Evolutionary conservation across 495 filamentous ascomycete genomes (phyloP).

Genomic region (Gamarada debralockiae): DNA sequence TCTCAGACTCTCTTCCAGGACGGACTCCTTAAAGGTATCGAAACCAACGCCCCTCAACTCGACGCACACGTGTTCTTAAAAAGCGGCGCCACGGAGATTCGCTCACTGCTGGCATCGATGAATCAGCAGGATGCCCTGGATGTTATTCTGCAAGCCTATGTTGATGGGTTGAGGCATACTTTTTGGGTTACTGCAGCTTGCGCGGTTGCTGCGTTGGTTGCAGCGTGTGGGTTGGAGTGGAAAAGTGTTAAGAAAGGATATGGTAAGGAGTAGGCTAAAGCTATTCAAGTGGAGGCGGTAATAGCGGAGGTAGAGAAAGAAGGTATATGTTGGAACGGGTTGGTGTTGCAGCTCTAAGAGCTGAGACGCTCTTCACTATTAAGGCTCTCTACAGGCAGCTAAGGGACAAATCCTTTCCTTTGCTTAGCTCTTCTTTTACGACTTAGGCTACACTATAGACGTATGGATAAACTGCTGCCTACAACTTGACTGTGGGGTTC

Average conservation of each 20-base stretch:
- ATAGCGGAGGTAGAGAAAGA: too few relatives aligned
- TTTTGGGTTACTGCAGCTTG: slow-evolving; percentile 38
- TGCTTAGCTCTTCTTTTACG: too few relatives aligned
- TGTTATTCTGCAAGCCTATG: slow-evolving; percentile 36
- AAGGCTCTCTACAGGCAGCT: too few relatives aligned
- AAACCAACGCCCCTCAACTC: background rate
- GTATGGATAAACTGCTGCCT: too few relatives aligned
- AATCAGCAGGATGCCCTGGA: slow-evolving; percentile 22
- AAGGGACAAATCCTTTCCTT: too few relatives aligned
- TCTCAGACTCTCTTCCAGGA: background rate
- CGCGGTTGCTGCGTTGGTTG: slow-evolving; percentile 32
- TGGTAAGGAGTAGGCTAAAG: too few relatives aligned
- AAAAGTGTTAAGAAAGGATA: slow-evolving; percentile 38
- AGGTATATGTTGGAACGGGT: too few relatives aligned
- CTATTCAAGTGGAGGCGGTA: too few relatives aligned
- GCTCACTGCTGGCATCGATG: slow-evolving; percentile 6
- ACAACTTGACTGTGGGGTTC: too few relatives aligned
- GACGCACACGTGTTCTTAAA: slow-evolving; percentile 33
- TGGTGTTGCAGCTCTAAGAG: too few relatives aligned
- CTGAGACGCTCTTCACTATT: too few relatives aligned
- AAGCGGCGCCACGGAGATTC: slow-evolving; percentile 29
- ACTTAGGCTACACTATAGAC: too few relatives aligned
- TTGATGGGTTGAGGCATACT: slow-evolving; percentile 35
- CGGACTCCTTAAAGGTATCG: background rate
- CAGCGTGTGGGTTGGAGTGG: slow-evolving; percentile 35